Percentiles rank a stretch among this genome's conserved stretches.
Evolutionary conservation across 2,329 filamentous ascomycete genomes (phyloP).

Genomic region (Dothistroma pini): DNA sequence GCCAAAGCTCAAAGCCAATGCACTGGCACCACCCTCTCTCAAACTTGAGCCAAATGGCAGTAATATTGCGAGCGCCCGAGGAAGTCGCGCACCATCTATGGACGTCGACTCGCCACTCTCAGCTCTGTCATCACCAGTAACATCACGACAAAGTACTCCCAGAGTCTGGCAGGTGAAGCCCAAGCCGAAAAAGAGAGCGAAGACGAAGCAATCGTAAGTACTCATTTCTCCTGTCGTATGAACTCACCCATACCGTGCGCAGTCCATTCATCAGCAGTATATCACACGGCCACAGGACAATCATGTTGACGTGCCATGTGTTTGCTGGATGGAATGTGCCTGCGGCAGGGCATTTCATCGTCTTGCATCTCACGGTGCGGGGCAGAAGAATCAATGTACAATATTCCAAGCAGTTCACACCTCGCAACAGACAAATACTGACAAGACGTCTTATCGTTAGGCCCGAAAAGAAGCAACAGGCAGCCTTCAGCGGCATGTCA

Average conservation of each 20-base stretch:
- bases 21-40: conserved; percentile 24
- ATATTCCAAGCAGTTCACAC: neutral
- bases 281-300: neutral
- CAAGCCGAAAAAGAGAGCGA: conserved; percentile 34
- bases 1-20: conserved; percentile 18
- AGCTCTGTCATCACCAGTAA: conserved; percentile 29
- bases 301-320: conserved; percentile 10
- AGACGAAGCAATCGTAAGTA: conserved; percentile 41
- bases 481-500: conserved; percentile 65
- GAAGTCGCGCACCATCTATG: conserved; percentile 27
- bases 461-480: conserved; percentile 70
- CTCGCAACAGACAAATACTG: conserved; percentile 15
- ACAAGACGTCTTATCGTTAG: conserved; percentile 44
- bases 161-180: conserved; percentile 21
- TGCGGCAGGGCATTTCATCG: conserved; percentile 5
- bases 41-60: conserved; percentile 24
- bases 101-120: conserved; percentile 35
- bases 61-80: conserved; percentile 19
- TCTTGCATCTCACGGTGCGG: conserved; percentile 18
- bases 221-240: conserved; percentile 5
- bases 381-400: conserved; percentile 14
- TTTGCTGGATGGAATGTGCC: conserved; percentile 24
- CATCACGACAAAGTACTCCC: conserved; percentile 32
- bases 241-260: neutral
- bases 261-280: conserved; percentile 3